A percentile compares a stretch with the other conserved stretches of the same genome.
Conservation (phyloP, 371 early-diverging fungal species). For the Mortierella sp. region DNA sequence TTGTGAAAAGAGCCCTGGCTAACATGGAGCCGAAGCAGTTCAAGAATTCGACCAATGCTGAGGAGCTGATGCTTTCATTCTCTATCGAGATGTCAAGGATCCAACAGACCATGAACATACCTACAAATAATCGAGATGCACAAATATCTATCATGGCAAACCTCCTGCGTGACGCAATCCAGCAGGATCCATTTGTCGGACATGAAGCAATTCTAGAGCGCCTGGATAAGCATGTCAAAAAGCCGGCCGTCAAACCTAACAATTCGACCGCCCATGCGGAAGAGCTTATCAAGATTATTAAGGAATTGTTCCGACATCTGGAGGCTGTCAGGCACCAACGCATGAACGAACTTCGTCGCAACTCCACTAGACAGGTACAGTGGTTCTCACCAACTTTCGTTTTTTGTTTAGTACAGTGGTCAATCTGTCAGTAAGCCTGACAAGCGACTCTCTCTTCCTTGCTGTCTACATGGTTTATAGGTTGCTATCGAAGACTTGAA, state of each 20-base stretch:
- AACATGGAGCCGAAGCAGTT: constrained; percentile 50
- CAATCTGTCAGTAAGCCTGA: too few species aligned
- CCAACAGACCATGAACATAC: constrained; percentile 36
- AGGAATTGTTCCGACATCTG: constrained; percentile 31
- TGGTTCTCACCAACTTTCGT: background rate
- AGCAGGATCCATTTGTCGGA: constrained; percentile 40
- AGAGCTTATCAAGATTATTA: constrained; percentile 40
- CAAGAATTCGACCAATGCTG: constrained; percentile 43
- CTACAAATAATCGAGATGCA: constrained; percentile 38
- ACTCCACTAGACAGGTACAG: constrained; percentile 37
- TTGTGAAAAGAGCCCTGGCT: constrained; percentile 38
- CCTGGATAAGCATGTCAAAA: constrained; percentile 33
- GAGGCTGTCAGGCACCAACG: constrained; percentile 32
- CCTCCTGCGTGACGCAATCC: constrained; percentile 41
- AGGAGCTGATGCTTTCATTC: constrained; percentile 39
- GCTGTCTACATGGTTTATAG: constrained; percentile 1
- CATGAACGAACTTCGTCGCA: constrained; percentile 45
- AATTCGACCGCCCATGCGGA: constrained; percentile 35
- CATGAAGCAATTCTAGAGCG: constrained; percentile 42
- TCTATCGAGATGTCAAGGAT: constrained; percentile 51
- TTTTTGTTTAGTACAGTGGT: background rate
- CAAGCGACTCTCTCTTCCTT: background rate
- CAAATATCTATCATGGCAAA: constrained; percentile 46
- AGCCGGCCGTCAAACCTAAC: constrained; percentile 27
- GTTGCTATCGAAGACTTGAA: constrained; percentile 50